Evolutionary conservation across 1,284 basidiomycete species (phyloP).

Genomic region (Trichosporon asahii): DNA sequence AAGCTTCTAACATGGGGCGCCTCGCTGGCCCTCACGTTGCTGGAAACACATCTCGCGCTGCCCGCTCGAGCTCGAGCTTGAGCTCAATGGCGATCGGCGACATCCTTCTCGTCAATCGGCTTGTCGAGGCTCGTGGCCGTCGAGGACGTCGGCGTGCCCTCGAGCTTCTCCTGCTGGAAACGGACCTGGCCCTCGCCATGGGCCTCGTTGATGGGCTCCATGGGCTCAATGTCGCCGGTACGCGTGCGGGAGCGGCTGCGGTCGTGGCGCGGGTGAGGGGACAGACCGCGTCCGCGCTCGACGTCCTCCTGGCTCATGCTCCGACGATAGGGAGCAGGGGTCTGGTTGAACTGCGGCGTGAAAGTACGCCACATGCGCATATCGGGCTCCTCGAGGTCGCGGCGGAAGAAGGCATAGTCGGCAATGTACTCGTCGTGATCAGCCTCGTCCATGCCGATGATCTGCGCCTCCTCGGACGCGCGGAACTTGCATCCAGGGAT

Average conservation of each 20-base stretch:
- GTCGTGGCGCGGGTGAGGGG: background rate
- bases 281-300: background rate
- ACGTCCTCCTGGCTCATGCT: conserved; percentile 1
- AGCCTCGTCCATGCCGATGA: conserved; percentile 72
- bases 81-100: background rate
- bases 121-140: background rate
- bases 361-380: conserved; percentile 11
- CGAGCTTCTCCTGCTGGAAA: background rate
- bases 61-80: too few species aligned
- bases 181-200: background rate
- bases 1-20: background rate
- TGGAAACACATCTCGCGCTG: too few species aligned
- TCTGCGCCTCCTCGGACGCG: conserved; percentile 70
- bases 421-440: conserved; percentile 53
- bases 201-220: conserved; percentile 2
- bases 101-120: background rate
- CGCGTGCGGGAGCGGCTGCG: background rate
- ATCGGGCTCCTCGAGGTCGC: conserved; percentile 47
- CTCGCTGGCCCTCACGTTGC: background rate
- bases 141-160: background rate
- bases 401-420: conserved; percentile 51
- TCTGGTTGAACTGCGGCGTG: conserved; percentile 13
- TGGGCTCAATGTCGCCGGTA: background rate
- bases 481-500: conserved; percentile 75
- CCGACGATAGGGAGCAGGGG: background rate